Evolutionary conservation across 345 rosid genomes (phyloP).

Genomic region (Geranium rotundifolium): DNA sequence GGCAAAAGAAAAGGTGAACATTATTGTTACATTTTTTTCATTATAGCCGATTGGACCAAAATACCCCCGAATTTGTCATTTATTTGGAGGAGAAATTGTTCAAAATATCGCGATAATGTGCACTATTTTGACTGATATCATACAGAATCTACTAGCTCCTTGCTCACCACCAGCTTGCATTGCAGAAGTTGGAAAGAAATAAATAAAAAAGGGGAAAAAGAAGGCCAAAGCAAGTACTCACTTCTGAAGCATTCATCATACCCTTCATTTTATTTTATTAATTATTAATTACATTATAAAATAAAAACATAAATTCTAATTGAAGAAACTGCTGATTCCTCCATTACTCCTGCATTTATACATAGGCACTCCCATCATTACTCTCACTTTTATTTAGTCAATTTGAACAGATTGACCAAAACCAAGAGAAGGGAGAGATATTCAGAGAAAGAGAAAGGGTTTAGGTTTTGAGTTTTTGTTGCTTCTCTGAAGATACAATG

Average conservation of each 20-base stretch:
- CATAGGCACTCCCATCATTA: not conserved
- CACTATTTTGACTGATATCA: not conserved
- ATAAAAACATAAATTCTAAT: too few relatives aligned
- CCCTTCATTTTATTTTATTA: not conserved
- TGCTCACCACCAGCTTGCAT: not conserved
- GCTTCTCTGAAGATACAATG: too few relatives aligned
- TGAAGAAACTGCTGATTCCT: not conserved
- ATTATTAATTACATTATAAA: too few relatives aligned
- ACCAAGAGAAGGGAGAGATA: not conserved
- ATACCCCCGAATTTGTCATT: too few relatives aligned
- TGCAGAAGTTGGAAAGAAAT: not conserved
- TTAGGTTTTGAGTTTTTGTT: not conserved
- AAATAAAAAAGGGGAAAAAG: not conserved
- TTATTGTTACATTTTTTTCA: too few relatives aligned
- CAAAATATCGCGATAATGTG: not conserved
- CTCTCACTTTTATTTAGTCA: too few relatives aligned
- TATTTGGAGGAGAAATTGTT: not conserved
- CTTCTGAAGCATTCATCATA: not conserved
- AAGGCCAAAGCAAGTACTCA: not conserved
- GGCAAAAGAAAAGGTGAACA: too few relatives aligned
- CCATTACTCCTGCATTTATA: not conserved
- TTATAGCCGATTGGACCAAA: too few relatives aligned
- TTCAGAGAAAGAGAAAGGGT: not conserved
- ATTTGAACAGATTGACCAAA: too few relatives aligned
- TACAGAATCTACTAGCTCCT: not conserved